A percentile compares a stretch with the other conserved stretches of the same genome.
phyloP scores from a whole-genome alignment of 345 rosid genomes.

The Microcos paniculata region DNA sequence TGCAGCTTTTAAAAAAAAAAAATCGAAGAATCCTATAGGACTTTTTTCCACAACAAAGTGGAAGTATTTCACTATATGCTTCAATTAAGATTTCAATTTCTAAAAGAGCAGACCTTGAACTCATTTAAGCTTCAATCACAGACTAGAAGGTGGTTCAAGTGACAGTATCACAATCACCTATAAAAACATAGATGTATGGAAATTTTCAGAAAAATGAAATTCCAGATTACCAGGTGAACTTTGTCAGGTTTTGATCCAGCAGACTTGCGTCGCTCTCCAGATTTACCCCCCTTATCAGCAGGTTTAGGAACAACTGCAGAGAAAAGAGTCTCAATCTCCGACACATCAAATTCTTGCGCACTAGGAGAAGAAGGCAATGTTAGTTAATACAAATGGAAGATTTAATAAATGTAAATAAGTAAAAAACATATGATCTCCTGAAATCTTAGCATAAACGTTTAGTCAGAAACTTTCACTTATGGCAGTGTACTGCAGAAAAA shows the following conservation, averaged over 20 bases:
- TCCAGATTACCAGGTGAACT: conserved; percentile 68
- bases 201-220: conserved; percentile 1
- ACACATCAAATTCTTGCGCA: conserved; percentile 89
- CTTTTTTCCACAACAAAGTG: too few relatives aligned
- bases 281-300: conserved; percentile 53
- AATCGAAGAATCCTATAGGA: too few relatives aligned
- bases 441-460: conserved; percentile 11
- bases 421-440: not conserved
- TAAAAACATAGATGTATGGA: not conserved
- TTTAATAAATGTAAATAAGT: conserved; percentile 9
- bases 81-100: conserved; percentile 1
- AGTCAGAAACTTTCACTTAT: conserved; percentile 3
- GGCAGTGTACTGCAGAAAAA: conserved; percentile 2
- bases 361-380: conserved; percentile 34
- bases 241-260: conserved; percentile 84
- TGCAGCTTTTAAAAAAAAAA: not conserved
- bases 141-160: not conserved
- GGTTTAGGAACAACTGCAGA: conserved; percentile 79
- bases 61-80: not conserved
- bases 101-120: not conserved
- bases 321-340: conserved; percentile 90
- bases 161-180: not conserved
- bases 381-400: conserved; percentile 11
- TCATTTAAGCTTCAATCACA: not conserved
- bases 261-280: conserved; percentile 64